Evolutionary conservation across 768 basidiomycete genomes (phyloP), one percentile per base, ranked within the genome.

Genomic region (Auricularia auricula-judae): DNA sequence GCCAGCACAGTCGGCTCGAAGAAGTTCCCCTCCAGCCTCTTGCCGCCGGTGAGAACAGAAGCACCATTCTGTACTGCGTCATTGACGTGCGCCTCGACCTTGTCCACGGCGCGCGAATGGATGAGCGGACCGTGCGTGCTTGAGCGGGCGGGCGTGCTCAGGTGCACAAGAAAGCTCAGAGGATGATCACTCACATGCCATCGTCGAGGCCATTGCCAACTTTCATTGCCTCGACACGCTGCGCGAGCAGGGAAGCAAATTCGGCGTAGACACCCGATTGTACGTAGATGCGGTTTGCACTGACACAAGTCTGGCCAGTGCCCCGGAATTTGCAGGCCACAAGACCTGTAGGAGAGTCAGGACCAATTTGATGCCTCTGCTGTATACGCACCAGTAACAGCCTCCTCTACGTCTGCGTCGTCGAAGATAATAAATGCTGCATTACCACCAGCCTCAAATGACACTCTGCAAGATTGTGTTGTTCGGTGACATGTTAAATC

Each of bases 401-500:
- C 97, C 64, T 88, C 86, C 61, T 93, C 91, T 62, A 99, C 82
- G 72, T 98, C 87, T 0, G 94, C 96, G 71, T 98, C 97, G 67
- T 93, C 90, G 73, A 99, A 98, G 5, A 99, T 90, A 69, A 98
- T 97, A 75, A 99, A 94, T 0, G 96, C 90, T 0, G 95, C 86
- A 68, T 98, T 98, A 35, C 97, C 96, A 14, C 94, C 93, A 35
- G 93, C 90, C 76, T 96, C 93, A 43, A 93, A 75, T 1, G 92
- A 92, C 10, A 86, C 72, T 67, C 85, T 79, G 68, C n/a, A 61
- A n/a, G 21, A 43, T 39, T 63, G 53, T 39, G 29, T 18, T 42
- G 39, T 4, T 23, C 62, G 58, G 60, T 33, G 18, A 3, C 10
- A 60, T 0, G 21, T 16, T 36, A 16, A 12, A 21, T 54, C 10